phyloP scores from a whole-genome alignment of 208 protist genomes.

The Strigomonas culicis region DNA sequence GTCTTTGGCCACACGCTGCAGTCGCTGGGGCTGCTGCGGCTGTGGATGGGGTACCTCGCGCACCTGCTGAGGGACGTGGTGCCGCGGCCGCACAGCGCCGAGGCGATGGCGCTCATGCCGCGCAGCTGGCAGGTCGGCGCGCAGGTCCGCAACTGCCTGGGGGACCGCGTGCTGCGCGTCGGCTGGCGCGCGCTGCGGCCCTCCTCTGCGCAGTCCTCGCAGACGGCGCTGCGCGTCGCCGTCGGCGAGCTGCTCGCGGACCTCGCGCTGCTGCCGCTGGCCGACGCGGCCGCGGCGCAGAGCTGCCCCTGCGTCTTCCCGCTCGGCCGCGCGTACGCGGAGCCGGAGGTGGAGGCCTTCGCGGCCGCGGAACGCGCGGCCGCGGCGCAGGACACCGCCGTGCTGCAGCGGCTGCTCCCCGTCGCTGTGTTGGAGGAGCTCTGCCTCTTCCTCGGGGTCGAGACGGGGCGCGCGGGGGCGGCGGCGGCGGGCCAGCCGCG shows the following conservation, averaged over 20 bases:
- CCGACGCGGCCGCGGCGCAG: conserved; percentile 18
- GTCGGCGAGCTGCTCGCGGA: conserved; percentile 70
- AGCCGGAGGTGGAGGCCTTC: not conserved
- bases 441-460: conserved; percentile 43
- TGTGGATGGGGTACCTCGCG: conserved; percentile 68
- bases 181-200: conserved; percentile 42
- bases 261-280: conserved; percentile 52
- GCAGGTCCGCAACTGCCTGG: conserved; percentile 24
- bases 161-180: conserved; percentile 22
- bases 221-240: conserved; percentile 53
- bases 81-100: conserved; percentile 34
- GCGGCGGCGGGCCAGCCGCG: not conserved
- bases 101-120: conserved; percentile 42
- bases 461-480: conserved; percentile 3
- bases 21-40: conserved; percentile 46
- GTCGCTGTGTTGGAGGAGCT: conserved; percentile 50
- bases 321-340: not conserved
- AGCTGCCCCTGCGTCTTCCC: conserved; percentile 19
- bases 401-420: conserved; percentile 49
- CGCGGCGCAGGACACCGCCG: conserved; percentile 17
- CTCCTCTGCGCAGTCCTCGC: conserved; percentile 34
- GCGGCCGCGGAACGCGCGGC: not conserved
- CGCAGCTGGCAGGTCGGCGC: conserved; percentile 33
- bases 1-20: conserved; percentile 55
- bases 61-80: conserved; percentile 67